Evolutionary conservation across 345 rosid genomes (phyloP).

Genomic region (Boechera retrofracta): DNA sequence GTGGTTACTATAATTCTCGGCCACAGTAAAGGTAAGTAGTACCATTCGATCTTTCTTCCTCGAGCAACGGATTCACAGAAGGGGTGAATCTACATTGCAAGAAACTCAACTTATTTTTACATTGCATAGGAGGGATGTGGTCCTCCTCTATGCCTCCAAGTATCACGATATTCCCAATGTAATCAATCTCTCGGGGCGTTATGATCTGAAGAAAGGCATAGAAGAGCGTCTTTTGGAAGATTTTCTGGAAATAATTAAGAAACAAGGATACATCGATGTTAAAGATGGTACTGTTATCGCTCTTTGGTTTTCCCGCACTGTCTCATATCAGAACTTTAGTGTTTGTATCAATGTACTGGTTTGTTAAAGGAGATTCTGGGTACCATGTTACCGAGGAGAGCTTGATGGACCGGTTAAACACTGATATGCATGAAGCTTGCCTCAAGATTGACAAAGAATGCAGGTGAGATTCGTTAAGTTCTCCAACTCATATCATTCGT

Average conservation of each 20-base stretch:
- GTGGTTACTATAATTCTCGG: slow-evolving; percentile 62
- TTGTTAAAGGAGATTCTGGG: slow-evolving; percentile 49
- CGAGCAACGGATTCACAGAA: not conserved
- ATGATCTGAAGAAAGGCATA: slow-evolving; percentile 69
- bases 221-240: slow-evolving; percentile 68
- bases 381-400: slow-evolving; percentile 70
- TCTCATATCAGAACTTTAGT: not conserved
- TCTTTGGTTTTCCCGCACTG: not conserved
- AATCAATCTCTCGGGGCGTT: slow-evolving; percentile 81
- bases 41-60: not conserved
- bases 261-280: slow-evolving; percentile 66
- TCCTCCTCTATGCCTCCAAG: slow-evolving; percentile 83
- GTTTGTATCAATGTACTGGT: not conserved
- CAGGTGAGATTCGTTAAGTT: slow-evolving; percentile 52
- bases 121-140: slow-evolving; percentile 65
- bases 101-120: not conserved
- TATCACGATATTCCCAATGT: slow-evolving; percentile 63
- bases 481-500: not conserved
- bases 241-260: slow-evolving; percentile 55
- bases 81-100: slow-evolving; percentile 7
- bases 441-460: slow-evolving; percentile 66
- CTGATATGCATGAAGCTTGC: slow-evolving; percentile 70
- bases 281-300: slow-evolving; percentile 54
- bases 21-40: slow-evolving; percentile 78
- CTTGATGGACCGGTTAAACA: slow-evolving; percentile 68